Percentiles rank a stretch among this genome's conserved stretches.
Conservation (phyloP, 2,329 filamentous ascomycete species). For the Xylaria sp. region DNA sequence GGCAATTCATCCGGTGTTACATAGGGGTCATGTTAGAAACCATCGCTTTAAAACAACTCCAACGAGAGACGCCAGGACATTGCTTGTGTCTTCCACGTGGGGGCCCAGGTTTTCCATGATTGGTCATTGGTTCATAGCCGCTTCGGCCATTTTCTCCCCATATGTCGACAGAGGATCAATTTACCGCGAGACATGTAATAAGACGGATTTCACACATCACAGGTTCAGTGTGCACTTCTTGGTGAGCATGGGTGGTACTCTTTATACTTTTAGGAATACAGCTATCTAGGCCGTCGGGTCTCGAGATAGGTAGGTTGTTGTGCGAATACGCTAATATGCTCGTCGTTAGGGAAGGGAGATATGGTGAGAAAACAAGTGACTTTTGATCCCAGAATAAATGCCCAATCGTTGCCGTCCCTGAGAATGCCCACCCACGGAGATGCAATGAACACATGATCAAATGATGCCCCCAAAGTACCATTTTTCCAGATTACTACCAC, state of each 20-base stretch:
- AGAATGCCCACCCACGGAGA: constrained; percentile 5
- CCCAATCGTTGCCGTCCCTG: constrained; percentile 1
- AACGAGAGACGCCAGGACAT: not conserved
- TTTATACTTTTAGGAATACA: not conserved
- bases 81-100: constrained; percentile 20
- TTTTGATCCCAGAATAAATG: constrained; percentile 12
- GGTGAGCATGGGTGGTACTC: not conserved
- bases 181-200: not conserved
- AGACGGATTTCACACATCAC: not conserved
- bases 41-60: not conserved
- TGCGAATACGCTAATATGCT: constrained; percentile 5
- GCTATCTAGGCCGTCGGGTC: not conserved
- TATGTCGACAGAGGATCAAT: not conserved
- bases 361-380: constrained; percentile 9
- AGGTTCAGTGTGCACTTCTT: not conserved
- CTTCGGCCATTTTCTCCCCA: constrained; percentile 6
- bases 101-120: constrained; percentile 5
- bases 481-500: constrained; percentile 8
- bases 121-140: constrained; percentile 6
- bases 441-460: constrained; percentile 15
- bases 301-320: not conserved
- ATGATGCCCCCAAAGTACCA: constrained; percentile 3
- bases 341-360: not conserved
- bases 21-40: not conserved
- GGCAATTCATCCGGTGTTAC: not conserved